Base-by-base conservation (phyloP, 176 grass and related monocot genomes). In the Metroxylon sagu region DNA sequence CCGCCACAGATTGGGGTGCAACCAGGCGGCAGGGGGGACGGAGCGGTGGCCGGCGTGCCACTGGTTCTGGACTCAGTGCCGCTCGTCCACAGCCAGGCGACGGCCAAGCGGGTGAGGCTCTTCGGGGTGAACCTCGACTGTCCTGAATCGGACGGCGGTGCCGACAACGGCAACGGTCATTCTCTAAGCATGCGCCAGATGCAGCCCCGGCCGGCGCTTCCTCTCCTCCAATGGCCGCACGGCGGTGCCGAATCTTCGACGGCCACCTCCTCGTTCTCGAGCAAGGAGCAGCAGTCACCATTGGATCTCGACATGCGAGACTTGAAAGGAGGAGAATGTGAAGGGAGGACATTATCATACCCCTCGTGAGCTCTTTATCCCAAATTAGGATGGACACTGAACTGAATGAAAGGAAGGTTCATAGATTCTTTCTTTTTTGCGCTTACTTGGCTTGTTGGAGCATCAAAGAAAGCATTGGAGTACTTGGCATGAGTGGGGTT, bases 41-140 rank as follows among this genome's bases (percentile, higher is more conserved):
- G 35, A 43, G 35, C 35, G 35, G 35, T 43, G 10, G 8, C 26
- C 6, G 65, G 18, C 7, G 50, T 86, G n/a, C 81, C 81, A 17
- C 60, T 83, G 62, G 81, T 90, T 21, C 68, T 96, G 27, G 72
- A 81, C 17, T 77, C 92, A 17, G 60, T 90, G 72, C 83, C 83
- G 10, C 68, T 74, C 14, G 48, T 50, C 49, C 51, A 80, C 25
- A 61, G 31, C 56, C 70, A 69, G 31, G 49, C 67, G 2, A 43
- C 66, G 0, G 60, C 76, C 12, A 98, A 98, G 63, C 69, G 84
- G 15, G 69, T 98, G 17, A 80, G 84, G 56, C 79, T 98, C 21
- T 98, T 98, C 56, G 93, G 93, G 14, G 93, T 98, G 35, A 85
- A 98, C 74, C 73, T 98, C 16, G 79, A 85, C 52, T 71, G 58